A percentile compares a stretch with the other conserved stretches of the same genome.
phyloP scores from a whole-genome alignment of 1,284 basidiomycete genomes.

The Ustilago vetiveriae region DNA sequence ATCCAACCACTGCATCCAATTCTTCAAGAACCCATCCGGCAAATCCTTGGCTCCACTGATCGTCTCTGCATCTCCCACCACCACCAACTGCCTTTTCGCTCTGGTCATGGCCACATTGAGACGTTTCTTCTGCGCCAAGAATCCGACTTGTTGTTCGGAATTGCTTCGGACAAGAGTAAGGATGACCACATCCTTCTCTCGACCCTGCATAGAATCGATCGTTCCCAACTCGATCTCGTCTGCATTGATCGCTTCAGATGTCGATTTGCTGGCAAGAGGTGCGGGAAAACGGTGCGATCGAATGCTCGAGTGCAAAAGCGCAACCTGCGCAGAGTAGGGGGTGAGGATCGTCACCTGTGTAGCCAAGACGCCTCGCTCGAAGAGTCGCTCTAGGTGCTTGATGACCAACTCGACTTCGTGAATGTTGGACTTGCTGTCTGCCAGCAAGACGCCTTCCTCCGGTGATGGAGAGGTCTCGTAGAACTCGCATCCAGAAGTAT shows the following conservation, averaged over 20 bases:
- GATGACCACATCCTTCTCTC: slow-evolving; percentile 64
- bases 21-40: slow-evolving; percentile 58
- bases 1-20: slow-evolving; percentile 91
- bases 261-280: background rate
- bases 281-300: slow-evolving; percentile 9
- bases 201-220: slow-evolving; percentile 63
- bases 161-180: slow-evolving; percentile 61
- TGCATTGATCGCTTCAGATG: slow-evolving; percentile 10
- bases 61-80: slow-evolving; percentile 62
- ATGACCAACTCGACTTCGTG: slow-evolving; percentile 88
- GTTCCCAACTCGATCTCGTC: slow-evolving; percentile 59
- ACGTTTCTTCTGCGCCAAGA: slow-evolving; percentile 59
- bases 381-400: slow-evolving; percentile 81
- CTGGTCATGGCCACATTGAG: slow-evolving; percentile 66
- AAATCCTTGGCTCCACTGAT: slow-evolving; percentile 31
- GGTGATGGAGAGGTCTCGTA: slow-evolving; percentile 36
- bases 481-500: slow-evolving; percentile 71
- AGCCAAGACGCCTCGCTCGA: slow-evolving; percentile 76
- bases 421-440: slow-evolving; percentile 77
- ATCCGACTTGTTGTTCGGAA: slow-evolving; percentile 54
- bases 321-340: slow-evolving; percentile 73
- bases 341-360: slow-evolving; percentile 88
- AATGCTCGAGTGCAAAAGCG: slow-evolving; percentile 71
- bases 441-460: slow-evolving; percentile 16
- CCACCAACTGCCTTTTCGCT: slow-evolving; percentile 60